phyloP scores from a whole-genome alignment of 2,329 filamentous ascomycete genomes.

The Cercospora sp. region DNA sequence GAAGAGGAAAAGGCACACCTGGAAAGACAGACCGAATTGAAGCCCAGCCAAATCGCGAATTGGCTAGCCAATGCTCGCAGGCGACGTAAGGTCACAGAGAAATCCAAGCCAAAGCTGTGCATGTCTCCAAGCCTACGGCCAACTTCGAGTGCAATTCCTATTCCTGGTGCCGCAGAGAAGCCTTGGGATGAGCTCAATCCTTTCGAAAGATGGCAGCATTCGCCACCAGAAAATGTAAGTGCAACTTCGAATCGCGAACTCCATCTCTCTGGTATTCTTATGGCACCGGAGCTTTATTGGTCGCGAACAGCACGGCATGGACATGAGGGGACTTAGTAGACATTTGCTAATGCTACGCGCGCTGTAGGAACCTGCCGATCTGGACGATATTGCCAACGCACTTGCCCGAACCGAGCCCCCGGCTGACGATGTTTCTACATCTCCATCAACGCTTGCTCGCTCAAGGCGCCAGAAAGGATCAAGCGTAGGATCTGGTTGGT shows the following conservation, averaged over 20 bases:
- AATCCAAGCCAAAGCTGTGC: constrained; percentile 41
- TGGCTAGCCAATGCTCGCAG: constrained; percentile 90
- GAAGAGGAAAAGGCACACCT: constrained; percentile 83
- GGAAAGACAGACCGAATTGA: constrained; percentile 76
- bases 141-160: constrained; percentile 68
- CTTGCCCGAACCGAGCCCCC: constrained; percentile 45
- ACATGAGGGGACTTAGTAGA: not conserved
- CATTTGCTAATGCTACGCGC: not conserved
- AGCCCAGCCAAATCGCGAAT: constrained; percentile 80
- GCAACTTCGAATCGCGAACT: not conserved
- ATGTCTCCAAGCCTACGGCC: constrained; percentile 66
- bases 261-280: too few relatives aligned
- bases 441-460: constrained; percentile 34
- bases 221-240: constrained; percentile 61
- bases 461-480: constrained; percentile 50
- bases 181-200: constrained; percentile 58
- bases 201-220: constrained; percentile 68
- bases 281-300: not conserved
- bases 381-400: constrained; percentile 64
- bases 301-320: not conserved
- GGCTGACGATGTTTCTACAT: constrained; percentile 30
- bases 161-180: constrained; percentile 57
- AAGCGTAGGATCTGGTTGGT: constrained; percentile 52
- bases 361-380: constrained; percentile 59
- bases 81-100: constrained; percentile 69